A percentile compares a stretch with the other conserved stretches of the same genome.
Evolutionary conservation across 192 early-diverging fungal species (phyloP).

Genomic region (Coemansia interrupta): DNA sequence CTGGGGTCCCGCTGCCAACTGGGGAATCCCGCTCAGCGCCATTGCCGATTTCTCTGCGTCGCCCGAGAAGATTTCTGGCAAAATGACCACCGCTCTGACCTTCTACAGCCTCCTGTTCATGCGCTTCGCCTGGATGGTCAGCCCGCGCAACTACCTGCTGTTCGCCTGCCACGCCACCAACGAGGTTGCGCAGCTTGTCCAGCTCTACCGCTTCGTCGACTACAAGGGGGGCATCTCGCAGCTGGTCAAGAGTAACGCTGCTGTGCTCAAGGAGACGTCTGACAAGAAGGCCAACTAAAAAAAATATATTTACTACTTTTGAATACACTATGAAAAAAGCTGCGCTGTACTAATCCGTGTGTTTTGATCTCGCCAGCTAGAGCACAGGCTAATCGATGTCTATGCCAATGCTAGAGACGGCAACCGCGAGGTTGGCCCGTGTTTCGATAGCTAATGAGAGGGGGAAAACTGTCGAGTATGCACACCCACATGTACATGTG

Average conservation of each 20-base stretch:
- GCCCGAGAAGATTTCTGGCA: slow-evolving; percentile 87
- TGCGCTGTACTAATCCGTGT: no score
- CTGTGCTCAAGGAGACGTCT: slow-evolving; percentile 16
- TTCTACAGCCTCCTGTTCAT: slow-evolving; percentile 91
- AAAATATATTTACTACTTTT: no score
- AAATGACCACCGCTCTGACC: slow-evolving; percentile 87
- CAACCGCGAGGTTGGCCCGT: no score
- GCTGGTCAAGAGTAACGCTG: slow-evolving; percentile 24
- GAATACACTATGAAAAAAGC: no score
- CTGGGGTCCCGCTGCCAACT: slow-evolving; percentile 67
- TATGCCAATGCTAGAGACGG: no score
- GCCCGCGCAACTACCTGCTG: slow-evolving; percentile 84
- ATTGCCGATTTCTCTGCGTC: slow-evolving; percentile 88
- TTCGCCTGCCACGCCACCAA: slow-evolving; percentile 94
- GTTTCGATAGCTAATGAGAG: no score
- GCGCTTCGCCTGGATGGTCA: slow-evolving; percentile 92
- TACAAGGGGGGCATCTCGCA: slow-evolving; percentile 57
- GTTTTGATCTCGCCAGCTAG: no score
- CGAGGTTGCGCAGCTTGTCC: slow-evolving; percentile 81
- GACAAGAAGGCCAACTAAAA: slow-evolving; percentile 5
- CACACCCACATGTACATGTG: no score
- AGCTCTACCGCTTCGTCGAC: slow-evolving; percentile 80
- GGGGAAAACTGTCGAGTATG: no score
- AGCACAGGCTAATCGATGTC: no score
- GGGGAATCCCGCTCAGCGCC: slow-evolving; percentile 95